phyloP scores from a whole-genome alignment of 2,329 filamentous ascomycete species.

The Aspergillus ibericus region DNA sequence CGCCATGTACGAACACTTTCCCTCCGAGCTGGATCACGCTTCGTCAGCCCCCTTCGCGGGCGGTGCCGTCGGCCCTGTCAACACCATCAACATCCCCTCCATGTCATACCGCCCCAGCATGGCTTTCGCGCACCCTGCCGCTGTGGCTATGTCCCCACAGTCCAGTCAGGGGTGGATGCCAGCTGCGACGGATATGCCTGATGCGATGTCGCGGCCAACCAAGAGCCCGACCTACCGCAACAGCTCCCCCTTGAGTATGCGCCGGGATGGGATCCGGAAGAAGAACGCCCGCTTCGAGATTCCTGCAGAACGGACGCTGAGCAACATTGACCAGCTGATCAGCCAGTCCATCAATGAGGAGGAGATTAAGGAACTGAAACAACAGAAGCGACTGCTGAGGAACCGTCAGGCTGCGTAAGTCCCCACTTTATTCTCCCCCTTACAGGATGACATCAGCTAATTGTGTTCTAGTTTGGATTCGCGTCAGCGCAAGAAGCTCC shows the following conservation, averaged over 20 bases:
- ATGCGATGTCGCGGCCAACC: constrained; percentile 54
- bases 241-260: constrained; percentile 71
- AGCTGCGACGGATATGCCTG: constrained; percentile 49
- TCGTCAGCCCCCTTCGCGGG: constrained; percentile 45
- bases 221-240: constrained; percentile 67
- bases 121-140: constrained; percentile 49
- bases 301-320: constrained; percentile 85
- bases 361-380: constrained; percentile 96
- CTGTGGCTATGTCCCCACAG: constrained; percentile 61
- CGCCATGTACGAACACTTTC: constrained; percentile 66
- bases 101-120: constrained; percentile 50
- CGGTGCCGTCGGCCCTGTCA: constrained; percentile 43
- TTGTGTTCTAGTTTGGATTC: constrained; percentile 73
- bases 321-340: constrained; percentile 93
- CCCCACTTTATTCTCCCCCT: constrained; percentile 19
- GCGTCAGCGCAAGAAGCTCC: constrained; percentile 94
- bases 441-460: constrained; percentile 16
- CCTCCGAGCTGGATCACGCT: constrained; percentile 52
- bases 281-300: constrained; percentile 99
- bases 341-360: constrained; percentile 76
- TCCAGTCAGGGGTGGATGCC: constrained; percentile 59
- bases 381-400: constrained; percentile 90
- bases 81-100: constrained; percentile 38
- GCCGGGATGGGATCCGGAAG: constrained; percentile 90
- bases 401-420: constrained; percentile 96